Conservation (phyloP, 495 filamentous ascomycete species). For the Pyrenopolyporus hunteri region DNA sequence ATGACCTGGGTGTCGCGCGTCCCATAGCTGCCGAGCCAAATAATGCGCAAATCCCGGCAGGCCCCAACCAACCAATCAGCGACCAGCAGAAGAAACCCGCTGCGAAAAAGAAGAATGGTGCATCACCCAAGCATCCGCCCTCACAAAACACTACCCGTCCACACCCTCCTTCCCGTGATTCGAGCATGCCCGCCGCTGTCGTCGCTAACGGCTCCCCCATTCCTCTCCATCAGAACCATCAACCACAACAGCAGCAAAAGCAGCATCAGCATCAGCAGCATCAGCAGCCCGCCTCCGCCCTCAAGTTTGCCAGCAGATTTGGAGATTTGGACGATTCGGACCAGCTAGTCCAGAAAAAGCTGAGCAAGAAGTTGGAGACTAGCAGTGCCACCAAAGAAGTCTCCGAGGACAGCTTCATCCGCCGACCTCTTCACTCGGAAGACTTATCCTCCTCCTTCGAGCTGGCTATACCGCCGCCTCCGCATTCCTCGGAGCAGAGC, state of each 20-base stretch:
- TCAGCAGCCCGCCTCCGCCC: background rate
- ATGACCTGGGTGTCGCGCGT: constrained; percentile 33
- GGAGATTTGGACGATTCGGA: constrained; percentile 28
- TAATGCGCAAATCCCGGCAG: constrained; percentile 43
- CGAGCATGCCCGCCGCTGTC: constrained; percentile 40
- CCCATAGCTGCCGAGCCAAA: constrained; percentile 36
- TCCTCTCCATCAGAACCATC: constrained; percentile 4
- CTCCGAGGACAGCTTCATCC: constrained; percentile 40
- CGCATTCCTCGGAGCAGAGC: constrained; percentile 28
- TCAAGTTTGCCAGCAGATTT: constrained; percentile 39
- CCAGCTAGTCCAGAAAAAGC: constrained; percentile 30
- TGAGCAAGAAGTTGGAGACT: constrained; percentile 31
- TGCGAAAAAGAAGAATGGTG: constrained; percentile 43
- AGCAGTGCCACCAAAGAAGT: constrained; percentile 27
- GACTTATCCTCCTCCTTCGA: constrained; percentile 19
- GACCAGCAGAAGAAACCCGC: constrained; percentile 41
- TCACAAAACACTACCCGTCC: constrained; percentile 32
- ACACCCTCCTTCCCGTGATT: constrained; percentile 35
- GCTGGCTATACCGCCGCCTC: constrained; percentile 36
- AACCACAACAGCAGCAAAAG: background rate
- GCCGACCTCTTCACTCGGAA: constrained; percentile 20
- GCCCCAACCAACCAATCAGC: constrained; percentile 43
- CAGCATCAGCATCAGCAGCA: constrained; percentile 7
- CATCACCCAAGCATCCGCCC: constrained; percentile 40
- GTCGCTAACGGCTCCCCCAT: constrained; percentile 31